Base-by-base conservation (phyloP, 2,329 filamentous ascomycete species). In the Dothideomycetes sp. region DNA sequence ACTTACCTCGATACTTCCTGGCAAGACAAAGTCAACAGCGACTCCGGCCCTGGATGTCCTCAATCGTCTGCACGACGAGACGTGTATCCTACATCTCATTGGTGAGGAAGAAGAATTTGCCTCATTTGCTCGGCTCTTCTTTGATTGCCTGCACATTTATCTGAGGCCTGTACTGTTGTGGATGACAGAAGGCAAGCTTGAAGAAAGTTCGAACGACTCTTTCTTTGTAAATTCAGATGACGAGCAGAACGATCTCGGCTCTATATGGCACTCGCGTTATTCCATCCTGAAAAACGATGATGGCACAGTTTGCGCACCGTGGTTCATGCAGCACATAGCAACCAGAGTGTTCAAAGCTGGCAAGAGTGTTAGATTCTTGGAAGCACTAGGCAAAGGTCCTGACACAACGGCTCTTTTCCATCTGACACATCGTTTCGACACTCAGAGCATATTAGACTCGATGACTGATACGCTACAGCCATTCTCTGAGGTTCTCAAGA, bases 351-450 rank as follows among this genome's bases (percentile, higher is more conserved):
- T 94, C 52, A 86, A 80, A 1, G 80, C 85, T 1, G 89, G 89
- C 0, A 95, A 95, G 61, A 93, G 82, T 51, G 80, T 91, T 41
- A 76, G 91, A 1, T 82, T 95, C 31, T 64, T 95, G n/a, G 80
- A 80, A 45, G 74, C 81, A 33, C 67, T 94, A 9, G 78, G 41
- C 68, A 73, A 45, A 57, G 17, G 17, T n/a, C 15, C 18, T 15
- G 20, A 32, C n/a, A 15, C 20, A 15, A 23, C 12, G 30, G 3
- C n/a, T 48, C 8, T 30, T 15, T n/a, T 6, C 16, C 7, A 7
- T 8, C 27, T 6, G n/a, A 30, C 16, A 15, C 7, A 30, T 10
- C 6, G n/a, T 11, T 15, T 36, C 34, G 8, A 19, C 42, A 40
- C 27, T 3, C 11, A 18, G 17, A 25, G 15, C 4, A 33, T 34